These are phyloP conservation scores for Colletotrichum tabaci DNA, from an alignment of 2,329 filamentous ascomycete genomes.

Conservation along the genomic window DNA sequence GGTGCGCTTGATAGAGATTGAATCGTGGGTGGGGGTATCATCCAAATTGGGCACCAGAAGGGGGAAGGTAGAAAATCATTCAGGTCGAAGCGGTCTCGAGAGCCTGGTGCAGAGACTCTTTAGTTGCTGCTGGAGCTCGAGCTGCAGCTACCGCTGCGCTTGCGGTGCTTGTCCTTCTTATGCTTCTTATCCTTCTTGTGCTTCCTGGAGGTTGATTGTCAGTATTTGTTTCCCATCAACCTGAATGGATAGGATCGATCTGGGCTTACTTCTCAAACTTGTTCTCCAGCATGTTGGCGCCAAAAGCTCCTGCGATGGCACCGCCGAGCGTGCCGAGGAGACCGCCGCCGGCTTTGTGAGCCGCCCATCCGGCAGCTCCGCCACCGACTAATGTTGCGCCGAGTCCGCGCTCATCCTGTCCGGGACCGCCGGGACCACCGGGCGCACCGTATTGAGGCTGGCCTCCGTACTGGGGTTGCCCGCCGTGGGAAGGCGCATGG, in stretches of 20 bases:
- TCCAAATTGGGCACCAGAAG: slow-evolving; percentile 16
- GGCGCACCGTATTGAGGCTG: slow-evolving; percentile 40
- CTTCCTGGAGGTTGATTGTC: slow-evolving; percentile 24
- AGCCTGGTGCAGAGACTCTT: background rate
- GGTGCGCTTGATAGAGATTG: slow-evolving; percentile 7
- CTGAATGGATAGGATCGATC: too few relatives aligned
- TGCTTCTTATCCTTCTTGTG: slow-evolving; percentile 52
- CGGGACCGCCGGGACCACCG: slow-evolving; percentile 48
- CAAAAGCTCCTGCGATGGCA: slow-evolving; percentile 67
- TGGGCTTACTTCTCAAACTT: slow-evolving; percentile 52
- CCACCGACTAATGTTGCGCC: slow-evolving; percentile 68
- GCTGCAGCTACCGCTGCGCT: slow-evolving; percentile 39
- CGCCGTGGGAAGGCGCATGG: slow-evolving; percentile 34
- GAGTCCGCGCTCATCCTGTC: slow-evolving; percentile 68
- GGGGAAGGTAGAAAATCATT: background rate
- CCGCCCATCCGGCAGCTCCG: slow-evolving; percentile 68
- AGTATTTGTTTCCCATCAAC: background rate
- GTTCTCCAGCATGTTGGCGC: slow-evolving; percentile 66
- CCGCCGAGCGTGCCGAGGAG: slow-evolving; percentile 66
- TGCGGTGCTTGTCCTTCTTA: slow-evolving; percentile 46
- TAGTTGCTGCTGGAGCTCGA: slow-evolving; percentile 39
- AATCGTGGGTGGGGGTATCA: slow-evolving; percentile 22
- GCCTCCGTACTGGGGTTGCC: slow-evolving; percentile 34
- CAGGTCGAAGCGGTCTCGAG: too few relatives aligned
- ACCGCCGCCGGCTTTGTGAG: slow-evolving; percentile 68